Base-by-base conservation (phyloP, 2,329 filamentous ascomycete genomes). In the Fonsecaea pedrosoi region DNA sequence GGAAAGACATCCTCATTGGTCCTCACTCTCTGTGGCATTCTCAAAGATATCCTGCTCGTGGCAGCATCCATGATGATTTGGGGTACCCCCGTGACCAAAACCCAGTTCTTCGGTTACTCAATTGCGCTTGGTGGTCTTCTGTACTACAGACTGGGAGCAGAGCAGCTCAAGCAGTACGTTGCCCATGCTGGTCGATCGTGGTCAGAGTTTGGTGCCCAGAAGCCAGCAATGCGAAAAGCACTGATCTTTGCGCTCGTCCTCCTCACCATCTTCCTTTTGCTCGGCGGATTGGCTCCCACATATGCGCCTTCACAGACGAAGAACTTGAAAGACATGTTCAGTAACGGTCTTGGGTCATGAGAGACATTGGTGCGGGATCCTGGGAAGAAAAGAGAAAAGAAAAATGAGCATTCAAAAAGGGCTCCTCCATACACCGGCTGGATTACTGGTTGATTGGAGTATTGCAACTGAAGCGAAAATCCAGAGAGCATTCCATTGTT, bases 31-130 rank as follows among this genome's bases (percentile, higher is more conserved):
- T 93, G 89, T 66, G 92, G 92, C 77, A 92, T 96, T 71, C 86
- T 95, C 75, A 96, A 96, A 81, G 92, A 93, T 78, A 94, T 96
- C 68, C 87, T 96, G 66, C 88, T 96, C 63, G 91, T 96, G 70
- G 82, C 86, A 68, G 85, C 88, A 66, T 92, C 90, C 61, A 90
- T 95, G 79, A 78, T 92, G 75, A 89, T 94, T 77, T 95, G 92
- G 89, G 83, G 85, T 72, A 92, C 91, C 64, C 85, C 87, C 37
- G 89, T 95, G 75, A 85, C 88, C 21, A 76, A 80, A 30, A 83
- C 92, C 64, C 92, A 96, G 80, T 87, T 88, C 74, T 83, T 94
- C 76, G 92, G 92, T 72, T 96, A 96, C 83, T 82, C 83, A 73
- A 85, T 94, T 74, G 91, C 92, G 45, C 83, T 89, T 18, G 80